These are phyloP conservation scores for Gossypium schwendimanii DNA, from an alignment of 441 rosid genomes.

Conservation along the genomic window DNA sequence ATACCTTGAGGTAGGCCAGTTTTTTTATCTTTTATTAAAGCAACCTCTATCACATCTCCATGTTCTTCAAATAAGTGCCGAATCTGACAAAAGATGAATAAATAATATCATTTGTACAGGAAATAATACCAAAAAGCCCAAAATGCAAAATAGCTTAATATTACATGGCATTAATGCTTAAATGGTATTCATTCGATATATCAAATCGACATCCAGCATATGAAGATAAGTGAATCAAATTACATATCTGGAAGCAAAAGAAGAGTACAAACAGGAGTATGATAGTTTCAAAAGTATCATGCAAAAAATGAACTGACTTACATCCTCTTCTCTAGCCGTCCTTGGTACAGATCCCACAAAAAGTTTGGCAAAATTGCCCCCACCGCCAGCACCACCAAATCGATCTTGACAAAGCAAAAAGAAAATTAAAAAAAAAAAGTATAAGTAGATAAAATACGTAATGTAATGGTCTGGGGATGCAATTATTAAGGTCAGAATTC, in stretches of 20 bases:
- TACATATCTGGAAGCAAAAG: not conserved
- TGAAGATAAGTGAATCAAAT: not conserved
- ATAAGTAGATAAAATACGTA: not conserved
- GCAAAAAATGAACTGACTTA: conserved; percentile 35
- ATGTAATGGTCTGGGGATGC: not conserved
- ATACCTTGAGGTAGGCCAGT: conserved; percentile 98
- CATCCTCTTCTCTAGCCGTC: conserved; percentile 80
- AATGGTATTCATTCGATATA: not conserved
- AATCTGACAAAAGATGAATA: conserved; percentile 42
- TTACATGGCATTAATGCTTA: not conserved
- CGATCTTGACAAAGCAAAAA: conserved; percentile 39
- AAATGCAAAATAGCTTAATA: not conserved
- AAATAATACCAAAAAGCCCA: not conserved
- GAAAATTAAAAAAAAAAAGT: not conserved
- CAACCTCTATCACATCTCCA: conserved; percentile 93
- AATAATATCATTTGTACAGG: not conserved
- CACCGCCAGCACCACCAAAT: conserved; percentile 40
- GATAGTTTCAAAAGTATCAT: not conserved
- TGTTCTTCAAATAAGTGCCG: conserved; percentile 81
- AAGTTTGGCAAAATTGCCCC: conserved; percentile 71
- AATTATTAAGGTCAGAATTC: not conserved
- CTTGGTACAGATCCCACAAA: conserved; percentile 98
- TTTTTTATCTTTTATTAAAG: conserved; percentile 89
- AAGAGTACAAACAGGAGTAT: too few relatives aligned
- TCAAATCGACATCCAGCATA: not conserved